Percentiles rank a stretch among this genome's conserved stretches.
phyloP scores from a whole-genome alignment of 768 basidiomycete species.

The Auricularia heimuer region DNA sequence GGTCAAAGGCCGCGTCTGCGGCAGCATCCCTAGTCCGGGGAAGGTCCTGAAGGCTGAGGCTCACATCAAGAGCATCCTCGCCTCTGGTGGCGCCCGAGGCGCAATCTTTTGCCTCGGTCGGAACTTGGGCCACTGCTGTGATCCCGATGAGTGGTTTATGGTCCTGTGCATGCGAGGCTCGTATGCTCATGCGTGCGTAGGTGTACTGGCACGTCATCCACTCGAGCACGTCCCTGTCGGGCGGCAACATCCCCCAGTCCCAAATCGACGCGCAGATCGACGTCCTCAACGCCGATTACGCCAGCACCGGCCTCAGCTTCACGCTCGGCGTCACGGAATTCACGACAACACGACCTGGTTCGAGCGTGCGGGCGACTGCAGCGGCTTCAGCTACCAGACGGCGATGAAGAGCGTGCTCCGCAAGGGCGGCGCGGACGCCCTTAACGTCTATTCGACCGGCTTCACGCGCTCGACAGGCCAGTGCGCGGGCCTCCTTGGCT shows the following conservation, averaged over 20 bases:
- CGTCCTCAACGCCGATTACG: conserved; percentile 34
- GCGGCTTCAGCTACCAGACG: conserved; percentile 27
- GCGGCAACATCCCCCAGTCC: neutral
- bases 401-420: conserved; percentile 40
- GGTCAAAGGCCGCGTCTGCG: neutral
- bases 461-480: neutral
- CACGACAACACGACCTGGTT: conserved; percentile 41
- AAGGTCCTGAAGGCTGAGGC: neutral
- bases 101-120: neutral
- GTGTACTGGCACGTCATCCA: neutral
- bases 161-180: neutral
- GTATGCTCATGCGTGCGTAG: neutral
- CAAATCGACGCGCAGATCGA: conserved; percentile 29
- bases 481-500: conserved; percentile 37
- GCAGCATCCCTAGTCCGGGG: neutral
- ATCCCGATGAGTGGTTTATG: neutral
- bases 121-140: neutral
- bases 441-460: conserved; percentile 38
- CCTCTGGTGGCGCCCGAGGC: neutral
- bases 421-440: conserved; percentile 27
- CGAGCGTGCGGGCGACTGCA: conserved; percentile 27
- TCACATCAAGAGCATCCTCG: neutral
- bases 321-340: conserved; percentile 31
- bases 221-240: neutral
- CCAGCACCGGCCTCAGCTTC: conserved; percentile 28